These are phyloP conservation scores for Pyrus betulifolia DNA, from an alignment of 306 rosid genomes.

Conservation along the genomic window DNA sequence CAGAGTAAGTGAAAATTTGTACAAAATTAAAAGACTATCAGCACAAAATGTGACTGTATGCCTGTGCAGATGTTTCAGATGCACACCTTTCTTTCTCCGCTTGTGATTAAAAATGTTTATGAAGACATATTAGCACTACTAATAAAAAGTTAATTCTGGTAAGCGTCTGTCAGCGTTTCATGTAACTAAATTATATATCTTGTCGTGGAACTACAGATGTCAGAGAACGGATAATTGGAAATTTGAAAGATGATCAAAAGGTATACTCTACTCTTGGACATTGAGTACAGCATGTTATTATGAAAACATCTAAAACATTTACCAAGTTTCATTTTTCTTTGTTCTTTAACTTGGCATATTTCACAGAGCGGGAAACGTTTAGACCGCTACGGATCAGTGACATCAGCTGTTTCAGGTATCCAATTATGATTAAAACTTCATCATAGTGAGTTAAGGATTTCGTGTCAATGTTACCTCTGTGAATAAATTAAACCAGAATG, in stretches of 20 bases:
- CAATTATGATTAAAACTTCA: slow-evolving; percentile 3
- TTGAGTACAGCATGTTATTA: background rate
- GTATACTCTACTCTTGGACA: slow-evolving; percentile 29
- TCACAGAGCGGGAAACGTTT: slow-evolving; percentile 55
- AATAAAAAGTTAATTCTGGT: background rate
- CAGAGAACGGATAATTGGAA: slow-evolving; percentile 77
- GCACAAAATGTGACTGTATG: background rate
- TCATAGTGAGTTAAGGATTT: background rate
- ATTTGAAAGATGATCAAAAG: slow-evolving; percentile 73
- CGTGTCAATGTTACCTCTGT: background rate
- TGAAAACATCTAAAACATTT: background rate
- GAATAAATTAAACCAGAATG: background rate
- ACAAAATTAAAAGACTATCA: background rate
- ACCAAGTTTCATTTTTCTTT: background rate
- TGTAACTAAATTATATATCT: background rate
- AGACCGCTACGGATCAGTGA: slow-evolving; percentile 71
- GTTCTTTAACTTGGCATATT: slow-evolving; percentile 17
- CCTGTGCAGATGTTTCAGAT: background rate
- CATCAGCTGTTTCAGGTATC: slow-evolving; percentile 73
- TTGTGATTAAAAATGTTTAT: background rate
- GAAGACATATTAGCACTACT: background rate
- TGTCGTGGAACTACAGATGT: slow-evolving; percentile 54
- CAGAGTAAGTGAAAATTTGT: background rate
- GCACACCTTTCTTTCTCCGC: background rate
- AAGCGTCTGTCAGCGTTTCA: background rate